These are phyloP conservation scores for Jackrogersella minutella DNA, from an alignment of 495 filamentous ascomycete genomes.

Conservation along the genomic window DNA sequence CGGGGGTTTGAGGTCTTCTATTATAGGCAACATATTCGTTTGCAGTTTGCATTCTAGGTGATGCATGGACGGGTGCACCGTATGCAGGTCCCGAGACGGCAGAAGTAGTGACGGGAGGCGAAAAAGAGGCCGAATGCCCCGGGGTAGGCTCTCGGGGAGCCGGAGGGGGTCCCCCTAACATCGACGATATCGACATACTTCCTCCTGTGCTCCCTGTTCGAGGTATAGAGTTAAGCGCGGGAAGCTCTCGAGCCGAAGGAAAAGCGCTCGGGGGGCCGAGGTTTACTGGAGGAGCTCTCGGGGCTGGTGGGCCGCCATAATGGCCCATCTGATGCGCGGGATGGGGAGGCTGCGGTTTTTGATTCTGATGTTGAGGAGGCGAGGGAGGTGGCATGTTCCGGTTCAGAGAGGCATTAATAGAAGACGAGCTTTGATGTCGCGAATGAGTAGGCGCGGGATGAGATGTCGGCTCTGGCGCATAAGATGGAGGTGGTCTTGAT, in stretches of 20 bases:
- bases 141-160: conserved; percentile 59
- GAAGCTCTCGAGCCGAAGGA: conserved; percentile 62
- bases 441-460: conserved; percentile 56
- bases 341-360: conserved; percentile 41
- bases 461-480: conserved; percentile 55
- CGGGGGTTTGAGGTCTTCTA: conserved; percentile 78
- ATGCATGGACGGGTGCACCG: conserved; percentile 58
- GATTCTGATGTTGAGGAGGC: conserved; percentile 53
- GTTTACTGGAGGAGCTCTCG: conserved; percentile 59
- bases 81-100: conserved; percentile 56
- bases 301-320: conserved; percentile 54
- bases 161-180: conserved; percentile 75
- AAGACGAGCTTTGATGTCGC: conserved; percentile 63
- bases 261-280: conserved; percentile 61
- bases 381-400: conserved; percentile 64
- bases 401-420: conserved; percentile 56
- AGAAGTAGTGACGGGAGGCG: conserved; percentile 61
- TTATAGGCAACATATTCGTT: conserved; percentile 65
- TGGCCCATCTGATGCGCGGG: conserved; percentile 53
- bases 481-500: conserved; percentile 49
- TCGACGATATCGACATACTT: conserved; percentile 96
- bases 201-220: conserved; percentile 61
- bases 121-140: conserved; percentile 60
- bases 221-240: conserved; percentile 58
- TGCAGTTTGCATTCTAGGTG: conserved; percentile 57